Base-by-base conservation (phyloP, 805 yeast genomes). In the Metschnikowia proteae region DNA sequence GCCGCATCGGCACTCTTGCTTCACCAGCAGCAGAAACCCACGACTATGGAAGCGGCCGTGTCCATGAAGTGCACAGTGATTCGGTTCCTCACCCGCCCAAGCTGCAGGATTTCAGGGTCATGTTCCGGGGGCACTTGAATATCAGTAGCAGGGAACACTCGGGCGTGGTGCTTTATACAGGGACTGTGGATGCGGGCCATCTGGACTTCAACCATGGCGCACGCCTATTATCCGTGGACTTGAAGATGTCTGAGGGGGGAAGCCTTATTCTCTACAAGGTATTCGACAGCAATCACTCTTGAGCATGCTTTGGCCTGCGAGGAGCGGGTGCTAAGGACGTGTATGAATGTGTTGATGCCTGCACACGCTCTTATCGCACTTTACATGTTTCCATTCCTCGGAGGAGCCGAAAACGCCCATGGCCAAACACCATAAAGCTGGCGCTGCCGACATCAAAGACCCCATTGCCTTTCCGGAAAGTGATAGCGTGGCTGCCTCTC, bases 101-200 rank as follows among this genome's bases (percentile, higher is more conserved):
- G 25, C 34, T 7, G 17, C 38, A 27, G 32, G 63, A 61, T 48
- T 69, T 64, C 51, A 40, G 45, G 3, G 52, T 70, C 7, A 43
- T 52, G 5, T 67, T 66, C 45, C 34, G 51, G 4, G 73, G 74
- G 5, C 48, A 53, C 5, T 55, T 64, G 36, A 43, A 43, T 13
- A 51, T 70, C 8, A 43, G 44, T 27, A 47, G 53, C 22, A 45
- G 57, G 10, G 30, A 38, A 5, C 52, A 53, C 13, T n/a, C 37
- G 25, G 70, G 70, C 0, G 34, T 43, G 3, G 49, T 63, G 9
- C 23, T 30, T 10, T 70, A 67, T 52, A 43, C 47, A 13, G 75
- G 73, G 1, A 45, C 44, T 9, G 50, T 70, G 25, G 74, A 70
- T 46, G 56, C 60, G 42, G 60, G 61, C 47, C 75, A 70, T 47